A percentile compares a stretch with the other conserved stretches of the same genome.
These are phyloP conservation scores for Solanum pennellii DNA, from an alignment of 257 asterid genomes.

Conservation along the genomic window DNA sequence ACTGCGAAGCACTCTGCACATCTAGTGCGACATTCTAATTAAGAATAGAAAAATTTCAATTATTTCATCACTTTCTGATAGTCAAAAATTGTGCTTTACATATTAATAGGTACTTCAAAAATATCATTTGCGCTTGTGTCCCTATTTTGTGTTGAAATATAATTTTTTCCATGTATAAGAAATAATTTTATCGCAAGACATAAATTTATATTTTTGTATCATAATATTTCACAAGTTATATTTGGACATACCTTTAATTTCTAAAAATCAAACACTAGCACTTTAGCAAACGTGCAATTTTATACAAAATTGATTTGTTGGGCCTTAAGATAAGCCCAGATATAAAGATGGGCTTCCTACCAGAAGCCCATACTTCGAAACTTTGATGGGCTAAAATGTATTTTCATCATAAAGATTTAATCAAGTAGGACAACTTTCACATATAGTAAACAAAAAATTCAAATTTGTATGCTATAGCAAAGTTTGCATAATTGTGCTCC, in stretches of 20 bases:
- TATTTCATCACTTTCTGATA: neutral
- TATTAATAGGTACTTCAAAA: neutral
- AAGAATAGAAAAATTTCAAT: neutral
- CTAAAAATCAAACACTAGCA: neutral
- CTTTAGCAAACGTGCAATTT: neutral
- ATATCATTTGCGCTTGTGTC: neutral
- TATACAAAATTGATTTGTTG: neutral
- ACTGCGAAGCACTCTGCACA: no score
- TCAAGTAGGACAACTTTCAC: neutral
- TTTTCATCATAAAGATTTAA: neutral
- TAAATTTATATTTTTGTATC: no score
- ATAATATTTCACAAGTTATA: no score
- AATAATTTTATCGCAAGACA: neutral
- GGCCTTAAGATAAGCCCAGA: neutral
- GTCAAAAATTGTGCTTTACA: neutral
- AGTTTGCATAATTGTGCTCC: no score
- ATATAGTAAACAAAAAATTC: no score
- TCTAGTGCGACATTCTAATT: neutral
- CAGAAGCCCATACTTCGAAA: neutral
- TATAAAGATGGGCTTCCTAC: neutral
- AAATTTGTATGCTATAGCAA: no score
- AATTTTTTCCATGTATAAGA: neutral
- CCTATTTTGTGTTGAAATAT: neutral
- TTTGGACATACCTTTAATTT: neutral
- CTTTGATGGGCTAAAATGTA: neutral